Evolutionary conservation across 495 filamentous ascomycete species (phyloP).

Genomic region (Xylaria grammica): DNA sequence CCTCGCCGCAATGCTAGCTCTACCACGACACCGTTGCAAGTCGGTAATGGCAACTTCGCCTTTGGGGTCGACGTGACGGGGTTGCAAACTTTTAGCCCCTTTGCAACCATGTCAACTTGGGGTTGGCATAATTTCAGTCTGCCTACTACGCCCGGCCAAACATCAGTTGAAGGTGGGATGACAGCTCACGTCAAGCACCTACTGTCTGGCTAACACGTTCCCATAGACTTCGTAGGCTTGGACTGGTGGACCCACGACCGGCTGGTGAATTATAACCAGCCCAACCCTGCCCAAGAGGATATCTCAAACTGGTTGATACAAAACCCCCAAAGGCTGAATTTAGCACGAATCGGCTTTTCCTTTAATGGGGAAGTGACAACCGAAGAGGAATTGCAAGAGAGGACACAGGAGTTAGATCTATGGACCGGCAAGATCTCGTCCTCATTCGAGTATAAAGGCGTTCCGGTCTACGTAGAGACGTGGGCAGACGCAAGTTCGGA

Average conservation of each 20-base stretch:
- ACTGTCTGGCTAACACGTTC: neutral
- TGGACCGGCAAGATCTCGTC: constrained; percentile 54
- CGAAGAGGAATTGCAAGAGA: constrained; percentile 45
- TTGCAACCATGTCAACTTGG: constrained; percentile 60
- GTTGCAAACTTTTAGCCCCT: constrained; percentile 64
- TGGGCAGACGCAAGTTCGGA: constrained; percentile 53
- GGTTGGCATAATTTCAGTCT: constrained; percentile 64
- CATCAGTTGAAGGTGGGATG: constrained; percentile 42
- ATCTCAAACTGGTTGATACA: constrained; percentile 60
- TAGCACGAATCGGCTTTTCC: constrained; percentile 52
- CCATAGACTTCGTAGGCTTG: constrained; percentile 48
- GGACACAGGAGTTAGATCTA: constrained; percentile 53
- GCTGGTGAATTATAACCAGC: constrained; percentile 57
- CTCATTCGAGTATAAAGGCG: constrained; percentile 48
- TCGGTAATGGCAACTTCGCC: constrained; percentile 63
- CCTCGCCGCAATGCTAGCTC: constrained; percentile 53
- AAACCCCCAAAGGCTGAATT: constrained; percentile 59
- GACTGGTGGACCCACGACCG: constrained; percentile 62
- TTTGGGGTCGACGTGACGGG: constrained; percentile 61
- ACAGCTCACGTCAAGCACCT: neutral
- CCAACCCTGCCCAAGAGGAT: constrained; percentile 54
- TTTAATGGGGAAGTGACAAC: constrained; percentile 48
- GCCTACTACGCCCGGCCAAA: constrained; percentile 49
- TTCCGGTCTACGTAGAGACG: constrained; percentile 48
- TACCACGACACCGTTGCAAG: constrained; percentile 53